These are phyloP conservation scores for Daldinia concentrica DNA, from an alignment of 495 filamentous ascomycete species.

Conservation along the genomic window DNA sequence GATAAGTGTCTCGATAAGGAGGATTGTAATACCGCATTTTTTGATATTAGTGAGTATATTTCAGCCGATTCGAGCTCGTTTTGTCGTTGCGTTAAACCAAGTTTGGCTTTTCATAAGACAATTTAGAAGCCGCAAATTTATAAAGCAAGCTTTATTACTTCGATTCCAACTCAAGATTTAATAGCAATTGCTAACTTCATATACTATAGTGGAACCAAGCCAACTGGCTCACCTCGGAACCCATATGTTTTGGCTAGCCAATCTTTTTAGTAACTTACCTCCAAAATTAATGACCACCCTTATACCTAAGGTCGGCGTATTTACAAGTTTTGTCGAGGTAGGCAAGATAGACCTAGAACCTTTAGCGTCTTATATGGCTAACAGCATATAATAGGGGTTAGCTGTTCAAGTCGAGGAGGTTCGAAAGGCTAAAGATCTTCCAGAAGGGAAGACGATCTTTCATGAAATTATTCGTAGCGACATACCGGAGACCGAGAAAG, in stretches of 20 bases:
- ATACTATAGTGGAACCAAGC: slow-evolving; percentile 6
- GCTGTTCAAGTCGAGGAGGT: slow-evolving; percentile 18
- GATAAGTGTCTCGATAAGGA: slow-evolving; percentile 35
- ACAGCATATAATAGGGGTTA: slow-evolving; percentile 12
- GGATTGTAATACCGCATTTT: slow-evolving; percentile 26
- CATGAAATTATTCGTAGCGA: slow-evolving; percentile 44
- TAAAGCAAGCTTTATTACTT: not conserved
- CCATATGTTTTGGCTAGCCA: slow-evolving; percentile 20
- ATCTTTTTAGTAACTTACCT: not conserved
- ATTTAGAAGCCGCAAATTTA: not conserved
- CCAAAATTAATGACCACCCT: slow-evolving; percentile 15
- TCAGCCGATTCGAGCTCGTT: not conserved
- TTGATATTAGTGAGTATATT: slow-evolving; percentile 20
- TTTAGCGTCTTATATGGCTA: not conserved
- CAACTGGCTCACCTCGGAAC: slow-evolving; percentile 24
- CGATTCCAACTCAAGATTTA: not conserved
- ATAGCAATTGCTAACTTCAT: not conserved
- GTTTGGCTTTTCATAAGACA: not conserved
- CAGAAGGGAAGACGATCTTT: slow-evolving; percentile 46
- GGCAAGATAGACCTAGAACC: not conserved
- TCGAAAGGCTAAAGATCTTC: slow-evolving; percentile 34
- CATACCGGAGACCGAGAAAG: slow-evolving; percentile 42
- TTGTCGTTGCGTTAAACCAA: not conserved
- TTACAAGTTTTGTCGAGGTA: slow-evolving; percentile 27
- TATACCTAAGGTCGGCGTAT: slow-evolving; percentile 17